Evolutionary conservation across 352 stramenopile genomes (phyloP).

Genomic region (Plasmopara halstedii): DNA sequence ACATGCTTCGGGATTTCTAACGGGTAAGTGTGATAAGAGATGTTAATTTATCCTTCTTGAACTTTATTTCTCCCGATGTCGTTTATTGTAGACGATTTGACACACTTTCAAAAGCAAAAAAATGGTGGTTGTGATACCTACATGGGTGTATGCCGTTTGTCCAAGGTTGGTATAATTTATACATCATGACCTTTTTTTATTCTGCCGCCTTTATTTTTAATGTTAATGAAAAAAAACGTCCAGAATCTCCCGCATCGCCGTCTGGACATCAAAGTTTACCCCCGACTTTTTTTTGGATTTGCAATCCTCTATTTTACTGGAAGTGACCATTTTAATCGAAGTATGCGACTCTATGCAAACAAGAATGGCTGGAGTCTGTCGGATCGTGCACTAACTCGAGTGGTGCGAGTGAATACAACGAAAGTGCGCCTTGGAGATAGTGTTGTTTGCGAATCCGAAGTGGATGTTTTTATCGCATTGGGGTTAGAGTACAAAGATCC

Average conservation of each 20-base stretch:
- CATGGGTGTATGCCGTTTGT: slow-evolving; percentile 79
- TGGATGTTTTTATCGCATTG: slow-evolving; percentile 81
- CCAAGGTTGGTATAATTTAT: slow-evolving; percentile 24
- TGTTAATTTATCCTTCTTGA: too few relatives aligned
- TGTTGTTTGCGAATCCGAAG: slow-evolving; percentile 71
- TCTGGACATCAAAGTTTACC: slow-evolving; percentile 85
- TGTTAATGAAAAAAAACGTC: not conserved
- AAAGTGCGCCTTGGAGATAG: slow-evolving; percentile 58
- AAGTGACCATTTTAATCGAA: slow-evolving; percentile 88
- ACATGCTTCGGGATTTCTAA: slow-evolving; percentile 57
- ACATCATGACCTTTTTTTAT: slow-evolving; percentile 1
- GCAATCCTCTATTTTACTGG: slow-evolving; percentile 88
- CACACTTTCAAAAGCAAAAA: slow-evolving; percentile 48
- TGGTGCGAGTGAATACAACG: slow-evolving; percentile 45
- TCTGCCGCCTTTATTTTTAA: too few relatives aligned
- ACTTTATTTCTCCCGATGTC: too few relatives aligned
- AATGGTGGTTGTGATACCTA: slow-evolving; percentile 63
- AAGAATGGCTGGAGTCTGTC: slow-evolving; percentile 76
- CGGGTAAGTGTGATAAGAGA: slow-evolving; percentile 24
- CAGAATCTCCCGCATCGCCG: slow-evolving; percentile 50
- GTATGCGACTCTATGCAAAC: slow-evolving; percentile 72
- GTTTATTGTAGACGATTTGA: slow-evolving; percentile 56
- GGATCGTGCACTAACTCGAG: slow-evolving; percentile 54
- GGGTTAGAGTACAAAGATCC: slow-evolving; percentile 81
- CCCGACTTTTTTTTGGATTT: slow-evolving; percentile 68